Conservation (phyloP, 306 rosid species). For the Cicer arietinum region DNA sequence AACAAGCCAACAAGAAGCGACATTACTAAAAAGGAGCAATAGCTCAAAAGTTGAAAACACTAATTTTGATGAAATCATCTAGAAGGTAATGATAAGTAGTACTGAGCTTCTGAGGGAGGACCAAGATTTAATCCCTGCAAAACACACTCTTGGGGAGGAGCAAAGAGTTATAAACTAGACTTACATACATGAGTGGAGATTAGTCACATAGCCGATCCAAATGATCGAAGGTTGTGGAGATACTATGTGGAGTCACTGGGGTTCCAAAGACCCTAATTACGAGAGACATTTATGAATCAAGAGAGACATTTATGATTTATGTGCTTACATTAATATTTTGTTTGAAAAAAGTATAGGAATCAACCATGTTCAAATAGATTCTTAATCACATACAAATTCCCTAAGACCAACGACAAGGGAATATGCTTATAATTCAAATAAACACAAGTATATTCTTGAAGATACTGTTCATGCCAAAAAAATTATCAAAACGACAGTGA, state of each 20-base stretch:
- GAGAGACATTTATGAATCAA: no score
- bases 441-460: conserved; percentile 17
- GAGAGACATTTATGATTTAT: no score
- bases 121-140: no score
- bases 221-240: no score
- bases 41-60: not conserved
- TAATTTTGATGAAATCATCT: not conserved
- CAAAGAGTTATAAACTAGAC: no score
- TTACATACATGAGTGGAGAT: no score
- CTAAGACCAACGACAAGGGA: not conserved
- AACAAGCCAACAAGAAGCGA: not conserved
- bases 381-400: conserved; percentile 11
- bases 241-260: no score
- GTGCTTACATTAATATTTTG: not conserved
- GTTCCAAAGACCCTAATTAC: no score
- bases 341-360: not conserved
- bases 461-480: not conserved
- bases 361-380: conserved; percentile 13
- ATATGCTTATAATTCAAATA: conserved; percentile 22
- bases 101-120: no score
- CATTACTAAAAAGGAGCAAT: not conserved
- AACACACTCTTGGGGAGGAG: no score
- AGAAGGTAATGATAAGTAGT: not conserved
- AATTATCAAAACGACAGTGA: not conserved
- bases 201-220: no score